Evolutionary conservation across 1,139 yeast genomes (phyloP).

Genomic region (Pichia sp.): DNA sequence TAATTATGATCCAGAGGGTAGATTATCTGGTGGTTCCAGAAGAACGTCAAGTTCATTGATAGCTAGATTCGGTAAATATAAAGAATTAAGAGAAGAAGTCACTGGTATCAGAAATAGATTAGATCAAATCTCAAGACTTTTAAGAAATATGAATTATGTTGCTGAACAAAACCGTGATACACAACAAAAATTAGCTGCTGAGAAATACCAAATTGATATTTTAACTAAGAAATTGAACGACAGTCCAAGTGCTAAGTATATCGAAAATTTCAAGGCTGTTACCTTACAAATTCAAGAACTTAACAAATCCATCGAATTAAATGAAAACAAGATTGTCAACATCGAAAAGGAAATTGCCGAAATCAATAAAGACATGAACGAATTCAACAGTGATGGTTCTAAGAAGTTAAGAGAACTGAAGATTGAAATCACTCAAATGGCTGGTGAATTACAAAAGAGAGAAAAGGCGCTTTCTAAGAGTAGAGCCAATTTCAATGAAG

Average conservation of each 20-base stretch:
- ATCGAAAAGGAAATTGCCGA: slow-evolving; percentile 43
- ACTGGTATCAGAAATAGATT: slow-evolving; percentile 42
- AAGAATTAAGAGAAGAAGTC: slow-evolving; percentile 46
- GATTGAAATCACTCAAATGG: slow-evolving; percentile 47
- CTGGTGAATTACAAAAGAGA: slow-evolving; percentile 38
- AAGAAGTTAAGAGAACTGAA: slow-evolving; percentile 72
- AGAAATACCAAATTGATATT: slow-evolving; percentile 65
- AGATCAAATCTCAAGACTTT: slow-evolving; percentile 38
- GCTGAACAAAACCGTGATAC: slow-evolving; percentile 54
- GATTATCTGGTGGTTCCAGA: slow-evolving; percentile 93
- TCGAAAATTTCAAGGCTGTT: slow-evolving; percentile 49
- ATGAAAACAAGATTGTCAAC: slow-evolving; percentile 23
- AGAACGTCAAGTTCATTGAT: slow-evolving; percentile 58
- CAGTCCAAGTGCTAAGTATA: slow-evolving; percentile 52
- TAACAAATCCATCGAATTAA: slow-evolving; percentile 30
- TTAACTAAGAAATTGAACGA: slow-evolving; percentile 59
- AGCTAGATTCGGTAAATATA: slow-evolving; percentile 66
- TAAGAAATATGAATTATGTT: slow-evolving; percentile 46
- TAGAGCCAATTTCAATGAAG: slow-evolving; percentile 58
- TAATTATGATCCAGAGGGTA: slow-evolving; percentile 94
- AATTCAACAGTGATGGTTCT: slow-evolving; percentile 78
- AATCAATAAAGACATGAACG: slow-evolving; percentile 78
- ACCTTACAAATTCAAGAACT: slow-evolving; percentile 49
- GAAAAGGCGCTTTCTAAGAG: slow-evolving; percentile 45
- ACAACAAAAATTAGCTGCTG: slow-evolving; percentile 64